Evolutionary conservation across 2,329 filamentous ascomycete genomes (phyloP).

Genomic region (Cladophialophora chaetospira): DNA sequence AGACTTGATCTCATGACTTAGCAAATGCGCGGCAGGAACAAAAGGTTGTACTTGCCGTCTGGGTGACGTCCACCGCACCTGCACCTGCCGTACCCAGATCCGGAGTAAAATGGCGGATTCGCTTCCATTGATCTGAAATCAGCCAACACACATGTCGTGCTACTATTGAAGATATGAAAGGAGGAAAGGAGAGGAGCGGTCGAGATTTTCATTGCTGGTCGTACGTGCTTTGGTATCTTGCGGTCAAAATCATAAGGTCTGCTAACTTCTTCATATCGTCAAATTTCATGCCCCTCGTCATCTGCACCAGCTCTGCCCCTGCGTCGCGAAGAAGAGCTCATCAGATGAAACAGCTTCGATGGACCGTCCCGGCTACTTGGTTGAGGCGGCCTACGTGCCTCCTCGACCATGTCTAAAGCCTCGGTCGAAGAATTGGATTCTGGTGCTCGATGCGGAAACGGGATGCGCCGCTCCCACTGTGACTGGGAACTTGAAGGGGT

Average conservation of each 20-base stretch:
- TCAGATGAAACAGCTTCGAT: conserved; percentile 48
- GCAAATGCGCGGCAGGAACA: too few relatives aligned
- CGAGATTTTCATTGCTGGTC: conserved; percentile 22
- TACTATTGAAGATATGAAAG: background rate
- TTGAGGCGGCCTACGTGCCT: conserved; percentile 41
- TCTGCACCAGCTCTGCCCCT: conserved; percentile 43
- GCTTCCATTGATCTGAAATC: too few relatives aligned
- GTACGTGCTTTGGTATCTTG: conserved; percentile 23
- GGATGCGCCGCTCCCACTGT: conserved; percentile 47
- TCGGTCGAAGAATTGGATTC: conserved; percentile 50
- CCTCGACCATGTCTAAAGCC: conserved; percentile 43
- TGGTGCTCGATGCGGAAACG: conserved; percentile 44
- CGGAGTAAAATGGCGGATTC: too few relatives aligned
- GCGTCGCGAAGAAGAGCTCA: conserved; percentile 44
- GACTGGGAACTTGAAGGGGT: conserved; percentile 48
- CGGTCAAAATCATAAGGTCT: conserved; percentile 32
- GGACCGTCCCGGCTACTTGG: conserved; percentile 40
- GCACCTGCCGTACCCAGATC: too few relatives aligned
- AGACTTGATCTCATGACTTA: too few relatives aligned
- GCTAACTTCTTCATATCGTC: conserved; percentile 13
- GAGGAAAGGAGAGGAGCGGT: background rate
- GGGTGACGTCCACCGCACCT: too few relatives aligned
- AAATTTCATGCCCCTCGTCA: conserved; percentile 25
- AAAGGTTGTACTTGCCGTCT: too few relatives aligned
- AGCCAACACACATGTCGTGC: too few relatives aligned